Base-by-base conservation (phyloP, 2,329 filamentous ascomycete genomes). In the Parascedosporium putredinis region DNA sequence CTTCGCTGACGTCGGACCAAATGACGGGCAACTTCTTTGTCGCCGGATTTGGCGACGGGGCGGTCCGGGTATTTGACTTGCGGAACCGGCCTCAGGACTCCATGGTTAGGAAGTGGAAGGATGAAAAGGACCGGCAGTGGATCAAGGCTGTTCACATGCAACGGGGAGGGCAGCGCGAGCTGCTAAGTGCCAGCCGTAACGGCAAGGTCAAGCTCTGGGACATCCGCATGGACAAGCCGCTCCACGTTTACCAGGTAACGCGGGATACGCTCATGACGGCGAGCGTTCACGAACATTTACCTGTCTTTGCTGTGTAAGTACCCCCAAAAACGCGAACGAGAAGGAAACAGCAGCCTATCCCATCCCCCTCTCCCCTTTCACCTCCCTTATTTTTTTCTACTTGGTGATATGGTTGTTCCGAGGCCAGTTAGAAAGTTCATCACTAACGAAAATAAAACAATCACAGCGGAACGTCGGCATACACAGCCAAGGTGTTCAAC, bases 121-220 rank as follows among this genome's bases (percentile, higher is more conserved):
- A 96, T 59, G 91, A 97, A 61, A 67, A 70, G 9, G 78, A 81
- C 59, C 83, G 84, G 53, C 88, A 94, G 58, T 98, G 93, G 93
- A 84, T 98, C 64, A 90, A 89, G 59, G 93, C 88, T 57, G 88
- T 95, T 12, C 93, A 97, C 63, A 89, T 98, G 80, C 93, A 98
- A 67, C 86, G 93, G 40, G 93, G 93, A 53, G 93, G 93, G 2
- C 83, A 95, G 65, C 78, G 93, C 52, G 93, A 98, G 66, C 76
- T 98, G 38, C 75, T 98, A 49, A 91, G 85, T 40, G 93, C 89
- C 18, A 94, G 89, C 62, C 81, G 88, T 44, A 93, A 95, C 60
- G 93, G 93, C 53, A 93, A 93, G 62, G 86, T 98, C 55, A 90
- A 88, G 63, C 74, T 98, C 14, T 98, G 93, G 93, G 93, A 98